Evolutionary conservation across 1,284 basidiomycete genomes (phyloP).

Genomic region (Tausonia pullulans): DNA sequence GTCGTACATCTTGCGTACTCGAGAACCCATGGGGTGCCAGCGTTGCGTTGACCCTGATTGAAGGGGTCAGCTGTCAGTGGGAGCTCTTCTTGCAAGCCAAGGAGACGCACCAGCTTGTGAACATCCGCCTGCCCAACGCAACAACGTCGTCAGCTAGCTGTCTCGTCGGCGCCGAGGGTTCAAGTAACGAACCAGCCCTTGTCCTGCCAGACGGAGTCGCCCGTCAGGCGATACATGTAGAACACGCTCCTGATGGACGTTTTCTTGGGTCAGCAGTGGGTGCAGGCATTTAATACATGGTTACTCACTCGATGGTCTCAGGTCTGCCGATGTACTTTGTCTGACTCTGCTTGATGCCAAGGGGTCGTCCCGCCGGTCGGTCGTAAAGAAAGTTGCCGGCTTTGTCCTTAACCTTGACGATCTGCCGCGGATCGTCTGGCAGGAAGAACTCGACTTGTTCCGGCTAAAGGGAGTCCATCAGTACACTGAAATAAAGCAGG

Average conservation of each 20-base stretch:
- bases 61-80: neutral
- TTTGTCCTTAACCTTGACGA: constrained; percentile 24
- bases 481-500: too few species aligned
- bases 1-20: constrained; percentile 36
- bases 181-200: constrained; percentile 36
- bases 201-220: constrained; percentile 45
- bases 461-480: constrained; percentile 10
- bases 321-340: constrained; percentile 37
- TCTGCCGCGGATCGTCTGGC: constrained; percentile 22
- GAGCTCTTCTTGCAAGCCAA: neutral
- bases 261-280: too few species aligned
- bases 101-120: constrained; percentile 38
- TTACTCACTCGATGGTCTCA: constrained; percentile 45
- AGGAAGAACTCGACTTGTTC: constrained; percentile 33
- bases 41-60: constrained; percentile 4
- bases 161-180: too few species aligned
- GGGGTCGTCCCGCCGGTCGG: constrained; percentile 27
- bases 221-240: constrained; percentile 25
- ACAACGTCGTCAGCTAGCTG: too few species aligned
- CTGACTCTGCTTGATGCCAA: constrained; percentile 25
- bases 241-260: constrained; percentile 5
- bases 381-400: constrained; percentile 15
- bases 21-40: constrained; percentile 33
- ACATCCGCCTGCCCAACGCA: constrained; percentile 35
- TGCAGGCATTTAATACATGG: neutral